Evolutionary conservation across 768 basidiomycete genomes (phyloP), one percentile per base, ranked within the genome.

Genomic region (Galerina marginata): DNA sequence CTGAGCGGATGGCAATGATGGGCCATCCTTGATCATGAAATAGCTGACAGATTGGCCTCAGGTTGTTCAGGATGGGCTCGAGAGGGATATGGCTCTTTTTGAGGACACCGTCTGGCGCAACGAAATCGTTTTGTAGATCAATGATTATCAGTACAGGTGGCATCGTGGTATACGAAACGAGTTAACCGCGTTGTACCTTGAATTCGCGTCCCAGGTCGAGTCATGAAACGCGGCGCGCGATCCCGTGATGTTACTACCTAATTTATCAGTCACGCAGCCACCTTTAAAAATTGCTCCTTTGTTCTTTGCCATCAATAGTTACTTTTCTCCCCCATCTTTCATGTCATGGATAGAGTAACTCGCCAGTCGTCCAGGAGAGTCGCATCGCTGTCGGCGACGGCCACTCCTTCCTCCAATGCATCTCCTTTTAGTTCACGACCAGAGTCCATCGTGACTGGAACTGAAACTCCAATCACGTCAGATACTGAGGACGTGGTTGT

Each of bases 401-500:
- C 71, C n/a, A 76, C 79, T 4, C 73, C 81, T 7, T 75, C 80
- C 12, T 75, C 80, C 11, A 74, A 77, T 42, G 76, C 74, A 33
- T 84, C 88, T 11, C 84, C 87, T 25, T 80, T 86, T 64, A 87
- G 83, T 64, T 74, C 77, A 36, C 71, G 73, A 53, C 72, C 74
- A 23, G 85, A 86, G 36, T 74, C 75, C 43, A 74, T 73, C 36
- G 67, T 60, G 42, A 70, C 79, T 51, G 70, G 65, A 44, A 55
- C 66, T 67, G 81, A 80, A 66, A 86, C 86, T 52, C 86, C 87
- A 65, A 74, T 74, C 43, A 86, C 85, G 33, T 88, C 86, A 60
- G 81, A 83, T 46, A 69, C 69, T 36, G 75, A 79, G 45, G 74
- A 75, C 26, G 61, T 43, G 2, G 37, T 53, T 15, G 45, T 51